Conservation (phyloP, 208 protist species). For the Acanthamoeba culbertsoni region DNA sequence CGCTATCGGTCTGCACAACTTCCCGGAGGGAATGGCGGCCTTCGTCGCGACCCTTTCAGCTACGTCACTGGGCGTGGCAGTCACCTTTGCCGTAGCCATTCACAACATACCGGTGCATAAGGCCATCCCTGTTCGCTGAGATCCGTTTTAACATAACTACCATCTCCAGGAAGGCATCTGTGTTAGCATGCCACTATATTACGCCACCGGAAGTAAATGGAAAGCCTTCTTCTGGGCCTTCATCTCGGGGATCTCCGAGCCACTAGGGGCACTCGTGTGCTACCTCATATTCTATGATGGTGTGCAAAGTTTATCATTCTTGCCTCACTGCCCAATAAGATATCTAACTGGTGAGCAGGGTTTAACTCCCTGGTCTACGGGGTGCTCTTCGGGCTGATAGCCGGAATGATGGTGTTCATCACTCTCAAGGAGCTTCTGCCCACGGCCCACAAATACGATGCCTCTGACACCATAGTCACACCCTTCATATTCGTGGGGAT, state of each 20-base stretch:
- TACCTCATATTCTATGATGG: conserved; percentile 18
- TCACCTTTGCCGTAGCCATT: not conserved
- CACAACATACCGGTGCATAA: not conserved
- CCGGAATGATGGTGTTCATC: conserved; percentile 75
- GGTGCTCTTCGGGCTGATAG: conserved; percentile 69
- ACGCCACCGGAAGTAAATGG: conserved; percentile 46
- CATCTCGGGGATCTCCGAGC: conserved; percentile 67
- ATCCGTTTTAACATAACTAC: too few species aligned
- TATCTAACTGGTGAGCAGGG: not conserved
- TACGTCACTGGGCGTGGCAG: not conserved
- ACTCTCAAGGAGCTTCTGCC: conserved; percentile 24
- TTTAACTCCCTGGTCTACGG: conserved; percentile 62
- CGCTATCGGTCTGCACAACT: conserved; percentile 75
- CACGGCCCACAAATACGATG: conserved; percentile 32
- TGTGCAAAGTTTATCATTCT: too few species aligned
- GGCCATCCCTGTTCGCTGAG: not conserved
- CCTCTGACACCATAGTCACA: not conserved
- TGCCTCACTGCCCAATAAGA: too few species aligned
- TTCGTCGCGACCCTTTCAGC: conserved; percentile 67
- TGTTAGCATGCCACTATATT: conserved; percentile 71
- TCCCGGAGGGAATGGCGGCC: conserved; percentile 76
- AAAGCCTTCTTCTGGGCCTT: conserved; percentile 60
- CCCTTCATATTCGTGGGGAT: conserved; percentile 26
- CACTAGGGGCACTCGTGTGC: conserved; percentile 66
- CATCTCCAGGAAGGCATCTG: conserved; percentile 73